A percentile compares a stretch with the other conserved stretches of the same genome.
These are phyloP conservation scores for Penicillium brevicompactum DNA, from an alignment of 2,329 filamentous ascomycete species.

Conservation along the genomic window DNA sequence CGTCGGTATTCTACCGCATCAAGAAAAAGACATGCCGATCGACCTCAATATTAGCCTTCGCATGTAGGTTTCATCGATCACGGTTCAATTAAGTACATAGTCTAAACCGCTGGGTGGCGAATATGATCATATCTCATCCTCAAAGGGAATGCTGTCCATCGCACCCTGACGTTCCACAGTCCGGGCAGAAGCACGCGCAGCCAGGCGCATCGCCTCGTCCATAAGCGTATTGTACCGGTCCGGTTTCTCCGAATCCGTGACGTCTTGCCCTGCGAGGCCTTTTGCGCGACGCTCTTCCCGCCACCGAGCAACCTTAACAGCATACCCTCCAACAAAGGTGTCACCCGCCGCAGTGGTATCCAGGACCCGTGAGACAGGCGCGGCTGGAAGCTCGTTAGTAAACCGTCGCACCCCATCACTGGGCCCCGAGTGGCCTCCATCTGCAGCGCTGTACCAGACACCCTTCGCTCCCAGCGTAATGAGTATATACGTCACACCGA, in stretches of 20 bases:
- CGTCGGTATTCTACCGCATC: background rate
- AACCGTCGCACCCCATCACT: slow-evolving; percentile 33
- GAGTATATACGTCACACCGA: slow-evolving; percentile 75
- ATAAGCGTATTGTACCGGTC: slow-evolving; percentile 47
- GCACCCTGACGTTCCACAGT: slow-evolving; percentile 49
- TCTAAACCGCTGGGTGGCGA: background rate
- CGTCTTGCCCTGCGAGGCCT: slow-evolving; percentile 54
- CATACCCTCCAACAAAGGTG: slow-evolving; percentile 89
- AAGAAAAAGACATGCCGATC: background rate
- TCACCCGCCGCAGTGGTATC: slow-evolving; percentile 95
- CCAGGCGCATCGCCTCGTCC: slow-evolving; percentile 47
- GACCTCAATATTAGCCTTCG: background rate
- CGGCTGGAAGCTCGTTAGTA: slow-evolving; percentile 57
- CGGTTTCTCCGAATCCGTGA: slow-evolving; percentile 37
- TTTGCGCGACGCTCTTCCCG: slow-evolving; percentile 45
- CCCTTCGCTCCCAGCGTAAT: slow-evolving; percentile 82
- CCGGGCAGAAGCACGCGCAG: slow-evolving; percentile 46
- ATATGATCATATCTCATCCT: slow-evolving; percentile 42
- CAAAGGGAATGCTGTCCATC: slow-evolving; percentile 53
- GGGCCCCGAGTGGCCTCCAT: slow-evolving; percentile 46
- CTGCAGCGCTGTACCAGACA: slow-evolving; percentile 65
- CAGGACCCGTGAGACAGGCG: slow-evolving; percentile 71
- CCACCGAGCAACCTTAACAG: slow-evolving; percentile 67
- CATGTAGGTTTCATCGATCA: background rate
- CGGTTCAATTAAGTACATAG: slow-evolving; percentile 13